Evolutionary conservation across 805 yeast genomes (phyloP).

Genomic region (Candida cerambycidarum): DNA sequence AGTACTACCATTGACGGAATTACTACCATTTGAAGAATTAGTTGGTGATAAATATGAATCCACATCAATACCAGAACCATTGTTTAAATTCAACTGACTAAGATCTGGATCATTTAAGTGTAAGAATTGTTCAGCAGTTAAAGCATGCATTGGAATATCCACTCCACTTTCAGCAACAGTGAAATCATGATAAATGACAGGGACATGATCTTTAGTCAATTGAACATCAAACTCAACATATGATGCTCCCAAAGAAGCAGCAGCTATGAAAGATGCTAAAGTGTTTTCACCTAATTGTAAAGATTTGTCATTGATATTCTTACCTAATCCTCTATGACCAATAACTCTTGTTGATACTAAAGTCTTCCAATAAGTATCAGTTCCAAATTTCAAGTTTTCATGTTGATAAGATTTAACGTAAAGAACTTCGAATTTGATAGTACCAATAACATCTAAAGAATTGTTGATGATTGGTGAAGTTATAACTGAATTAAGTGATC

Average conservation of each 20-base stretch:
- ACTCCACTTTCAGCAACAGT: conserved; percentile 93
- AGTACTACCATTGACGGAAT: conserved; percentile 9
- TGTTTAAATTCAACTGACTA: conserved; percentile 1
- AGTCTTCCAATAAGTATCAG: conserved; percentile 90
- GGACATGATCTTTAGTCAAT: conserved; percentile 83
- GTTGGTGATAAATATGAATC: neutral
- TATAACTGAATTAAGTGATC: conserved; percentile 63
- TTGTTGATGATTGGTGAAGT: conserved; percentile 77
- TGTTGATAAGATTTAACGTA: conserved; percentile 72
- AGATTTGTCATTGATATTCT: conserved; percentile 71
- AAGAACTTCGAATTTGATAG: conserved; percentile 71
- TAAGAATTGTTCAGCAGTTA: conserved; percentile 86
- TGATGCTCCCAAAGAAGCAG: conserved; percentile 93
- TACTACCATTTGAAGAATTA: neutral
- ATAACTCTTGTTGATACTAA: conserved; percentile 85
- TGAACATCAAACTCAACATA: conserved; percentile 98
- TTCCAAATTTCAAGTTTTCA: conserved; percentile 60
- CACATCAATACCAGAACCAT: conserved; percentile 7
- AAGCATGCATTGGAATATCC: conserved; percentile 92
- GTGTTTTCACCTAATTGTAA: conserved; percentile 95
- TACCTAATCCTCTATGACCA: conserved; percentile 95
- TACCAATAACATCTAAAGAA: conserved; percentile 74
- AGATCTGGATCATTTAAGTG: conserved; percentile 42
- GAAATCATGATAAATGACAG: conserved; percentile 94
- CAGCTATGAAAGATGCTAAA: conserved; percentile 91